A percentile compares a stretch with the other conserved stretches of the same genome.
phyloP scores from a whole-genome alignment of 1,284 basidiomycete genomes.

The Lentinus polychrous region DNA sequence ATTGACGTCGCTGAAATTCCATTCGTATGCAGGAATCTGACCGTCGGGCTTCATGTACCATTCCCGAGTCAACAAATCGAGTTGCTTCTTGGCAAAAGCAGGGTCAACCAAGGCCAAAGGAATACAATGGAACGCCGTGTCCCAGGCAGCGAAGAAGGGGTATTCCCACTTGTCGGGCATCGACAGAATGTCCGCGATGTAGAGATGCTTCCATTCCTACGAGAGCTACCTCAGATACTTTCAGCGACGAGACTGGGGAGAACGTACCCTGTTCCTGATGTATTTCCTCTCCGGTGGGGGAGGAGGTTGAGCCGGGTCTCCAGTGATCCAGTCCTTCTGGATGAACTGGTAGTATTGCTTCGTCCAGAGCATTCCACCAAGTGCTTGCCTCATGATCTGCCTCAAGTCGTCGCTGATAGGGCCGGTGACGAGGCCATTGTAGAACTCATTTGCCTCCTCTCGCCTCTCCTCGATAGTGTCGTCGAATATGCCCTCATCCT shows the following conservation, averaged over 20 bases:
- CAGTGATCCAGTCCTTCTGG: slow-evolving; percentile 93
- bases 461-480: slow-evolving; percentile 83
- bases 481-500: slow-evolving; percentile 90
- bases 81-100: slow-evolving; percentile 93
- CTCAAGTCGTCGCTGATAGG: slow-evolving; percentile 88
- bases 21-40: slow-evolving; percentile 97
- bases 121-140: slow-evolving; percentile 97
- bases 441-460: slow-evolving; percentile 95
- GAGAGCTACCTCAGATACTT: background rate
- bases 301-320: slow-evolving; percentile 91
- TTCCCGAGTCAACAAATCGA: slow-evolving; percentile 92
- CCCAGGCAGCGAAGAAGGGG: slow-evolving; percentile 93
- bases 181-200: slow-evolving; percentile 92
- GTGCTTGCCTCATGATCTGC: slow-evolving; percentile 96
- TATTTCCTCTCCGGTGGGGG: slow-evolving; percentile 87
- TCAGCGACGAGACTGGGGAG: slow-evolving; percentile 3
- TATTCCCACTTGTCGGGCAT: slow-evolving; percentile 99
- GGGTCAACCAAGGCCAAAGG: slow-evolving; percentile 95
- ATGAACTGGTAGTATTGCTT: slow-evolving; percentile 97
- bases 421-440: slow-evolving; percentile 71
- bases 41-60: slow-evolving; percentile 99
- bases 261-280: slow-evolving; percentile 73
- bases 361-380: slow-evolving; percentile 98
- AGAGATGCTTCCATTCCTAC: slow-evolving; percentile 91
- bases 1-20: slow-evolving; percentile 97